Evolutionary conservation across 2,329 filamentous ascomycete species (phyloP), one percentile per base, ranked within the genome.

Genomic region (Aspergillus puulaauensis): DNA sequence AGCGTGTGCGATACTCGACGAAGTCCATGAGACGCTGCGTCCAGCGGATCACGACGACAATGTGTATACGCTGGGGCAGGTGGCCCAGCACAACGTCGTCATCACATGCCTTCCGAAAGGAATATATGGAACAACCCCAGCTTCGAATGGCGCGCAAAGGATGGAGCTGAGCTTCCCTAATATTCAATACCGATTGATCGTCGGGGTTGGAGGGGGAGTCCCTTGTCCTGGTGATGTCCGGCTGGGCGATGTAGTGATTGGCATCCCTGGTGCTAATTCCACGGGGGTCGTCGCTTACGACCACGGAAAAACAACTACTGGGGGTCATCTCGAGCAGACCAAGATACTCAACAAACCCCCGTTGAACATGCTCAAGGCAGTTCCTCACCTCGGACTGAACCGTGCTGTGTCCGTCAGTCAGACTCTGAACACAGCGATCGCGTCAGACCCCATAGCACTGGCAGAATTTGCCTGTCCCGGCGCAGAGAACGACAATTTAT

Each of bases 121-220:
- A 7, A 24, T 41, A 6, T 49, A 49, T 43, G 53, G 53, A 3
- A 35, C 12, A 5, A 40, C 24, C 6, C n/a, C 31, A n/a, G 54
- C 60, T 44, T 14, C 49, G 3, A 17, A 7, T 2, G 49, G 21
- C 3, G 21, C 33, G 3, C 15, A 9, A 12, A 12, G 43, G 9
- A 64, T 67, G 54, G 45, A 56, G 27, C 17, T 49, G 6, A 65
- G 37, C 17, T 70, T 68, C 43, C 47, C 59, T 6, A 40, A 23
- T 7, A 52, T 69, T 11, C 55, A 54, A 17, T 59, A 68, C 44
- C 54, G 58, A 9, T 46, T 69, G 31, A 59, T 68, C 58, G 65
- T 68, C 2, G 64, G 63, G 3, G 61, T 69, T 27, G 66, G 65
- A 2, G 64, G 66, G 15, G 66, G 64, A 8, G 62, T 63, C 14